phyloP scores from a whole-genome alignment of 192 early-diverging fungal genomes.

The Coemansia sp. region DNA sequence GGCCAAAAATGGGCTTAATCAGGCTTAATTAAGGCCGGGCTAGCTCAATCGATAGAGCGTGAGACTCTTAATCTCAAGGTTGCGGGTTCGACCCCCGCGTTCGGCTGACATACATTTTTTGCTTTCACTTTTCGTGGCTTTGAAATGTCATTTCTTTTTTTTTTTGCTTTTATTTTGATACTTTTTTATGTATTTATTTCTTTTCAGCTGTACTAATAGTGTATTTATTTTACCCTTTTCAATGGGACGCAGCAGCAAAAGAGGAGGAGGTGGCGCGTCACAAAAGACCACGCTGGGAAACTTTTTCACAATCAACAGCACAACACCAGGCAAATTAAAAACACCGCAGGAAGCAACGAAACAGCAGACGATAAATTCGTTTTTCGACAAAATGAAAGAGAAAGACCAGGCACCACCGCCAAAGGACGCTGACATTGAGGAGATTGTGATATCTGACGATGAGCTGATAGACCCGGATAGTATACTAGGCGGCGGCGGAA shows the following conservation, averaged over 20 bases:
- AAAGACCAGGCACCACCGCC: background rate
- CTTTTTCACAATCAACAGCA: constrained; percentile 17
- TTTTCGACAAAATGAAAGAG: constrained; percentile 3
- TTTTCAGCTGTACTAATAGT: background rate
- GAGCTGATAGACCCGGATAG: constrained; percentile 33
- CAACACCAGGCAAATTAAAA: constrained; percentile 1
- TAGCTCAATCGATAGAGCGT: constrained; percentile 40
- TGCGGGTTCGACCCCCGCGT: constrained; percentile 39
- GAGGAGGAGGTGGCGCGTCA: background rate
- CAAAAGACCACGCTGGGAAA: constrained; percentile 15
- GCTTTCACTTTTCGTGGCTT: background rate
- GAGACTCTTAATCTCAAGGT: constrained; percentile 39
- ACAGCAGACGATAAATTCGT: constrained; percentile 7
- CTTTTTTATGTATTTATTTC: constrained; percentile 13
- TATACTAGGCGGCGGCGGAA: constrained; percentile 16
- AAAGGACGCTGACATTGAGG: background rate
- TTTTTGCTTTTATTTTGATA: constrained; percentile 21
- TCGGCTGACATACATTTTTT: constrained; percentile 15
- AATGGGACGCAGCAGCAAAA: background rate
- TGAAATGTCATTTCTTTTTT: background rate
- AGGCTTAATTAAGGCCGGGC: constrained; percentile 7
- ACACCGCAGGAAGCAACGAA: background rate
- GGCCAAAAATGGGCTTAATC: background rate
- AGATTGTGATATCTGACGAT: constrained; percentile 14
- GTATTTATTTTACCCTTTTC: background rate